These are phyloP conservation scores for Moniliophthora roreri DNA, from an alignment of 1,284 basidiomycete genomes.

Conservation along the genomic window DNA sequence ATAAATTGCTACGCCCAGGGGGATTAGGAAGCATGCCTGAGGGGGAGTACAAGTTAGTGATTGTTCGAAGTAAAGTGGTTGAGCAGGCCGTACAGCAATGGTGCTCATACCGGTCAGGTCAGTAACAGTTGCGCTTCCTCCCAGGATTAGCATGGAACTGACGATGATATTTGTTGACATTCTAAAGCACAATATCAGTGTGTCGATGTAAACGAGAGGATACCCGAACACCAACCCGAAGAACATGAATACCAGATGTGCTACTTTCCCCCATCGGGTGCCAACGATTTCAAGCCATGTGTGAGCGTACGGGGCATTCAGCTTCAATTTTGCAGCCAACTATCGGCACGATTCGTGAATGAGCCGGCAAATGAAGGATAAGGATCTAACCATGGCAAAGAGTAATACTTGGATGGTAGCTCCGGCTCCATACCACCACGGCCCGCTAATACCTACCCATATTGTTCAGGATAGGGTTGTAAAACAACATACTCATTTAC, in stretches of 20 bases:
- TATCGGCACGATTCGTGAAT: constrained; percentile 24
- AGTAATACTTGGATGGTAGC: constrained; percentile 73
- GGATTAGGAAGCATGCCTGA: constrained; percentile 77
- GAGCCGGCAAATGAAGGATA: not conserved
- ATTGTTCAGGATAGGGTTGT: not conserved
- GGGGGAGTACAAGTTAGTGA: constrained; percentile 35
- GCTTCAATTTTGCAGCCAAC: constrained; percentile 73
- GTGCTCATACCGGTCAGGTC: constrained; percentile 82
- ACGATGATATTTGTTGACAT: constrained; percentile 80
- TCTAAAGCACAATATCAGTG: constrained; percentile 20
- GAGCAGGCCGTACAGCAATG: constrained; percentile 46
- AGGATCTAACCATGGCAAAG: constrained; percentile 55
- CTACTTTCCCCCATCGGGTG: constrained; percentile 71
- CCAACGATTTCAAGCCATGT: constrained; percentile 60
- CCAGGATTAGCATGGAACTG: constrained; percentile 57
- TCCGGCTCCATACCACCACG: constrained; percentile 74
- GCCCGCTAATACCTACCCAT: constrained; percentile 45
- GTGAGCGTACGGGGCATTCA: constrained; percentile 65
- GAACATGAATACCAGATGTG: constrained; percentile 78
- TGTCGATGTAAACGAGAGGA: not conserved
- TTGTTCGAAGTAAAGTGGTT: not conserved
- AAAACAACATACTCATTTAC: constrained; percentile 24
- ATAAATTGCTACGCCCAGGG: constrained; percentile 58
- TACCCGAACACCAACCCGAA: constrained; percentile 50
- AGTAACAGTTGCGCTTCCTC: constrained; percentile 78